Percentiles rank a stretch among this genome's conserved stretches.
Conservation (phyloP, 345 rosid genomes). For the Angophora floribunda region DNA sequence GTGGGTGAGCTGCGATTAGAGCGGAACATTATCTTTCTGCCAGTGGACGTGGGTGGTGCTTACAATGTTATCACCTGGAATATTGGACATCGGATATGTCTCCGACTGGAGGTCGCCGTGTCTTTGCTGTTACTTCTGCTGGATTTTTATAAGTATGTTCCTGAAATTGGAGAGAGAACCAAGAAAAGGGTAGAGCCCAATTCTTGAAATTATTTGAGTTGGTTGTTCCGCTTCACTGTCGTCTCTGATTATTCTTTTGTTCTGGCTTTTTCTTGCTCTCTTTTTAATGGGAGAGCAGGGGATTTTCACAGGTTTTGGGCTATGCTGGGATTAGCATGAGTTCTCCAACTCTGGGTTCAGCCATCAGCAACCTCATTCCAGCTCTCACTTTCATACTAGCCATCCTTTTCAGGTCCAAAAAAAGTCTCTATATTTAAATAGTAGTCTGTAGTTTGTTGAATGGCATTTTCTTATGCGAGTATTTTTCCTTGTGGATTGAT, state of each 20-base stretch:
- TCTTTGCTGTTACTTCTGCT: not conserved
- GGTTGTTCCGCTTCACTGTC: not conserved
- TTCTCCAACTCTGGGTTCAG: slow-evolving; percentile 5
- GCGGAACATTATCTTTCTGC: not conserved
- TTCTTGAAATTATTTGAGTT: not conserved
- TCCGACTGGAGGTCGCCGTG: not conserved
- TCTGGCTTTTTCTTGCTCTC: not conserved
- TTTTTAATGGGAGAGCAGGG: not conserved
- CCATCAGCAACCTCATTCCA: not conserved
- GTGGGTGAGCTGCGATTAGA: not conserved
- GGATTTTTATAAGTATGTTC: not conserved
- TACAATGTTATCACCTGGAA: not conserved
- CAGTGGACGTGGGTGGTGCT: not conserved
- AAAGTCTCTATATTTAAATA: not conserved
- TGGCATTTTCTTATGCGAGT: not conserved
- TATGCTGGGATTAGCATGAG: not conserved
- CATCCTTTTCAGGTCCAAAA: slow-evolving; percentile 1
- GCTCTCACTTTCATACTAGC: slow-evolving; percentile 1
- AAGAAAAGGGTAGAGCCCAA: not conserved
- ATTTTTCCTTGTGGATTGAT: not conserved
- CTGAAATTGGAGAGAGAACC: not conserved
- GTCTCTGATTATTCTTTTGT: not conserved
- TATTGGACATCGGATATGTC: not conserved
- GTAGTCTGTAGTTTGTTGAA: not conserved
- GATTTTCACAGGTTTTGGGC: not conserved